A percentile compares a stretch with the other conserved stretches of the same genome.
Evolutionary conservation across 441 rosid species (phyloP).

Genomic region (Syzygium malaccense): DNA sequence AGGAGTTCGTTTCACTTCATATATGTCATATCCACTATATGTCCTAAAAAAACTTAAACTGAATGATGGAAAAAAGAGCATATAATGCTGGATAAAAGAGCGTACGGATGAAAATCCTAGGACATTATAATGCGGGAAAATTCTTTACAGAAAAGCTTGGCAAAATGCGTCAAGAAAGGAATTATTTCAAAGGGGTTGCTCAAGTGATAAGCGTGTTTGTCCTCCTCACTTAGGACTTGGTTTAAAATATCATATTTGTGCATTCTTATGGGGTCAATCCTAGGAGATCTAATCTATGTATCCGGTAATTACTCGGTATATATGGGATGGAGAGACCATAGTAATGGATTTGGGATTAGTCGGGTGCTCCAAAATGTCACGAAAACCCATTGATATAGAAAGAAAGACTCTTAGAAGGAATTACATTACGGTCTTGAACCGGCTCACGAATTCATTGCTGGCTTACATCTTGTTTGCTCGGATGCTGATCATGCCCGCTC

Average conservation of each 20-base stretch:
- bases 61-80: not conserved
- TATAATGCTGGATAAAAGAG: not conserved
- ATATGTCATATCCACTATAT: not conserved
- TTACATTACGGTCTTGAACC: not conserved
- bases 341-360: not conserved
- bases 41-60: not conserved
- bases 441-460: not conserved
- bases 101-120: not conserved
- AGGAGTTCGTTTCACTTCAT: not conserved
- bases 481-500: not conserved
- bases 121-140: not conserved
- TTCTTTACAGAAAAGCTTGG: not conserved
- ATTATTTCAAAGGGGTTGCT: not conserved
- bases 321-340: not conserved
- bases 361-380: not conserved
- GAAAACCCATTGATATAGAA: not conserved
- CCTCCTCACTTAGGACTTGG: not conserved
- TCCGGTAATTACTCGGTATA: not conserved
- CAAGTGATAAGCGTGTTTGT: not conserved
- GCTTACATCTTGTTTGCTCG: not conserved
- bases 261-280: not conserved
- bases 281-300: not conserved
- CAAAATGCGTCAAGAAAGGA: not conserved
- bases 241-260: not conserved
- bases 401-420: not conserved